Evolutionary conservation across 106 monocot genomes (phyloP).

Genomic region (Allium fistulosum): DNA sequence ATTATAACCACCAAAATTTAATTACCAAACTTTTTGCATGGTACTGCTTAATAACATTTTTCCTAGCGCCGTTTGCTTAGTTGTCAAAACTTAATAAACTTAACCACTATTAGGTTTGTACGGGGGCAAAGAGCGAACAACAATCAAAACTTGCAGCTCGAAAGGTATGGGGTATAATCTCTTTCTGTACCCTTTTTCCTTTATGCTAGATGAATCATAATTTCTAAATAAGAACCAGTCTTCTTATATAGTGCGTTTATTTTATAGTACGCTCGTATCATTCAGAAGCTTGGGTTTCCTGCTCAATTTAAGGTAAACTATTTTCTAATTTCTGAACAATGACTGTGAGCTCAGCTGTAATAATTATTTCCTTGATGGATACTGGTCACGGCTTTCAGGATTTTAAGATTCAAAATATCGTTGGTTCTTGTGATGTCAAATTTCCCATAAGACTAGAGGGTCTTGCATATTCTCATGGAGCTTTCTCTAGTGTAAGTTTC

Average conservation of each 20-base stretch:
- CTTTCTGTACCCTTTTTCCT: not conserved
- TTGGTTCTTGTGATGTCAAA: constrained; percentile 97
- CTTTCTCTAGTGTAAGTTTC: constrained; percentile 89
- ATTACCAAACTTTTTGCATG: too few relatives aligned
- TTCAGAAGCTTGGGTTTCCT: constrained; percentile 92
- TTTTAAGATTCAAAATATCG: constrained; percentile 97
- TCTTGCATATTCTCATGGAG: constrained; percentile 87
- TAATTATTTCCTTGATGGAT: too few relatives aligned
- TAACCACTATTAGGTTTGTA: constrained; percentile 57
- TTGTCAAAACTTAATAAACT: too few relatives aligned
- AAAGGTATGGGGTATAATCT: constrained; percentile 39
- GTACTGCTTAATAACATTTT: too few relatives aligned
- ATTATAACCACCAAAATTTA: too few relatives aligned
- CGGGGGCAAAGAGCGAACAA: constrained; percentile 94
- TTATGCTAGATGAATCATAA: not conserved
- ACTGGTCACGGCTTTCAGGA: constrained; percentile 33
- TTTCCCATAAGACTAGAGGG: constrained; percentile 96
- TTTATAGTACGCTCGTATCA: constrained; percentile 88
- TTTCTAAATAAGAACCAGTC: not conserved
- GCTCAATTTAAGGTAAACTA: constrained; percentile 78
- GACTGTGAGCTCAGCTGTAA: too few relatives aligned
- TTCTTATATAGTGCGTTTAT: constrained; percentile 15
- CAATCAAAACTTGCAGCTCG: constrained; percentile 96
- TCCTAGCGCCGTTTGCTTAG: too few relatives aligned
- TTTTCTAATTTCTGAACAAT: not conserved